Conservation (phyloP, 2,329 filamentous ascomycete genomes). For the Alternaria novae-zelandiae region DNA sequence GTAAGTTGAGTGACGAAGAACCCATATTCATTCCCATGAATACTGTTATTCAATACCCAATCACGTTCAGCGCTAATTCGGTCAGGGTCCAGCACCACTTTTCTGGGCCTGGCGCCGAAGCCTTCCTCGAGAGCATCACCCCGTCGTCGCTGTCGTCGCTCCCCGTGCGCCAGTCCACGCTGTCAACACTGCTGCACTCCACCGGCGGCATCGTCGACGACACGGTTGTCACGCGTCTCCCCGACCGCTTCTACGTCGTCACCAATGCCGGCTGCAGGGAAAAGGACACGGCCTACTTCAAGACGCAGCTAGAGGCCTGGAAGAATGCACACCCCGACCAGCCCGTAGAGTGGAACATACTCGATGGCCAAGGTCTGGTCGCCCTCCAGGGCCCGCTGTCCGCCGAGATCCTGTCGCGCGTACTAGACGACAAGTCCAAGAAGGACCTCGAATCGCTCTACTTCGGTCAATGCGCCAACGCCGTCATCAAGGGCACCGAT, state of each 20-base stretch:
- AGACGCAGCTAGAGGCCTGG: slow-evolving; percentile 66
- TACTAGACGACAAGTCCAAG: slow-evolving; percentile 61
- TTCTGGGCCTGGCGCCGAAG: slow-evolving; percentile 77
- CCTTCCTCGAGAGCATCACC: slow-evolving; percentile 84
- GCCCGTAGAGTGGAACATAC: slow-evolving; percentile 71
- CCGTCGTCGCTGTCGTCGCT: slow-evolving; percentile 74
- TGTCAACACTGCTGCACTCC: slow-evolving; percentile 79
- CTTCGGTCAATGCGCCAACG: slow-evolving; percentile 78
- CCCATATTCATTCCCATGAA: not conserved
- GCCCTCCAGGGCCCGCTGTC: slow-evolving; percentile 88
- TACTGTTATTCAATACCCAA: not conserved
- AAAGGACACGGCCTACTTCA: slow-evolving; percentile 83
- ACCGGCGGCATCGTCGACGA: slow-evolving; percentile 96
- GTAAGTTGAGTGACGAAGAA: slow-evolving; percentile 56
- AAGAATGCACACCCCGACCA: slow-evolving; percentile 46
- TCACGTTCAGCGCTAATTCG: not conserved
- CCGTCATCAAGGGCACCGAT: slow-evolving; percentile 66
- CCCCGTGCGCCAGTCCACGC: slow-evolving; percentile 71
- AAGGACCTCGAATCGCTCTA: slow-evolving; percentile 65
- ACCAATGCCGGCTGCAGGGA: slow-evolving; percentile 92
- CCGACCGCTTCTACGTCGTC: slow-evolving; percentile 80
- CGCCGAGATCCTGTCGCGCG: slow-evolving; percentile 69
- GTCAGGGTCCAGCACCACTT: slow-evolving; percentile 79
- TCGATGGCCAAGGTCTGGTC: slow-evolving; percentile 77
- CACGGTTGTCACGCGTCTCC: slow-evolving; percentile 81